phyloP scores from a whole-genome alignment of 441 rosid genomes.

The Jatropha podagrica region DNA sequence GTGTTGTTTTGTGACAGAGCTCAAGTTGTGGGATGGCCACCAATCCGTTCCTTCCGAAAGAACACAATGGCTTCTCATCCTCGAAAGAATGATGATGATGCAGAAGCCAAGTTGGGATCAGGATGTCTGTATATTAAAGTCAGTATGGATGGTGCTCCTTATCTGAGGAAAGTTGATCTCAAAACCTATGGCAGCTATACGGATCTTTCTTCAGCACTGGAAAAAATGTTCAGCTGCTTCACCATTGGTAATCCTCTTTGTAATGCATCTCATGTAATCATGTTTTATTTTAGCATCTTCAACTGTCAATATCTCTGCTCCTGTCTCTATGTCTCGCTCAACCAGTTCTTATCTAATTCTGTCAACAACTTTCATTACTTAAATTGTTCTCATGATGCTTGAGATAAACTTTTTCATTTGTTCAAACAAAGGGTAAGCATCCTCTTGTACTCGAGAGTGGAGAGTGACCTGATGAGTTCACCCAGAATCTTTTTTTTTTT shows the following conservation, averaged over 20 bases:
- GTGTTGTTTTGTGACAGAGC: slow-evolving; percentile 42
- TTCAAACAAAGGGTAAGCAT: neutral
- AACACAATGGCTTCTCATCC: slow-evolving; percentile 64
- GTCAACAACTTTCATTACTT: neutral
- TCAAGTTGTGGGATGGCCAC: slow-evolving; percentile 90
- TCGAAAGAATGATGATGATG: slow-evolving; percentile 42
- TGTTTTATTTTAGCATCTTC: neutral
- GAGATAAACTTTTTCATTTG: neutral
- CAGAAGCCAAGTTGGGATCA: slow-evolving; percentile 38
- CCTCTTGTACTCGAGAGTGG: slow-evolving; percentile 5
- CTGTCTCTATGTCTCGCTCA: no score
- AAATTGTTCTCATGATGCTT: slow-evolving; percentile 1
- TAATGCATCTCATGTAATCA: neutral
- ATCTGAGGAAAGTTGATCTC: slow-evolving; percentile 75
- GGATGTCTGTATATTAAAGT: slow-evolving; percentile 71
- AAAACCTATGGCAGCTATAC: slow-evolving; percentile 55
- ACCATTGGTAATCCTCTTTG: slow-evolving; percentile 49
- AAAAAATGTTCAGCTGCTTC: slow-evolving; percentile 75
- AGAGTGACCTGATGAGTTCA: neutral
- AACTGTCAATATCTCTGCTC: neutral
- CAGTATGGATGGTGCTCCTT: slow-evolving; percentile 85
- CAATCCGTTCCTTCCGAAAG: slow-evolving; percentile 75
- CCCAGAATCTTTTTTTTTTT: neutral
- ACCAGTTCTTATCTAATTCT: neutral
- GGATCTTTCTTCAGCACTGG: slow-evolving; percentile 66